phyloP scores from a whole-genome alignment of 257 asterid genomes.

The Haberlea rhodopensis region DNA sequence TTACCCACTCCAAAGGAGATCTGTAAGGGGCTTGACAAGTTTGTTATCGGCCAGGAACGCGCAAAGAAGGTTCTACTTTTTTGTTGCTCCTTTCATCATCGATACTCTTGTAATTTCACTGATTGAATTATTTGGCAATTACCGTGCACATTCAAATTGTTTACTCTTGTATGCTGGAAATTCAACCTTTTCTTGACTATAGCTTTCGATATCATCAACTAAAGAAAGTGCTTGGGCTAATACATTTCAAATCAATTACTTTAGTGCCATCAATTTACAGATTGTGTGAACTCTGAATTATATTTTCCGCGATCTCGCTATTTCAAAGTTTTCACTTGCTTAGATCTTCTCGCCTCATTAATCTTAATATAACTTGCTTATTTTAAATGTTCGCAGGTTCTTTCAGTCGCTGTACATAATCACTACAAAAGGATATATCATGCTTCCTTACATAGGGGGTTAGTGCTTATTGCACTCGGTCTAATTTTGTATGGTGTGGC shows the following conservation, averaged over 20 bases:
- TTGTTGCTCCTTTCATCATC: slow-evolving; percentile 10
- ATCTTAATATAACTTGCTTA: slow-evolving; percentile 11
- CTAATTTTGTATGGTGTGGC: background rate
- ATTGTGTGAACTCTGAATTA: background rate
- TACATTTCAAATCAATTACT: background rate
- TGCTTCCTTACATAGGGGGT: slow-evolving; percentile 71
- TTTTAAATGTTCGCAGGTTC: slow-evolving; percentile 58
- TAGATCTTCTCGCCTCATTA: slow-evolving; percentile 8
- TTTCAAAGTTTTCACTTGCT: no score
- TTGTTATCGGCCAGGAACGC: slow-evolving; percentile 88
- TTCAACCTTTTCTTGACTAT: background rate
- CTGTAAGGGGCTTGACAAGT: slow-evolving; percentile 83
- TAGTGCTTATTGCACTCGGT: slow-evolving; percentile 33
- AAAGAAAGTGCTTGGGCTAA: slow-evolving; percentile 16
- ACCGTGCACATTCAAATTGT: slow-evolving; percentile 6
- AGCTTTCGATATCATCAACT: background rate
- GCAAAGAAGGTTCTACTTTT: slow-evolving; percentile 79
- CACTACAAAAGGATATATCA: slow-evolving; percentile 86
- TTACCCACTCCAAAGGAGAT: slow-evolving; percentile 95
- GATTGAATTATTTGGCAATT: slow-evolving; percentile 1
- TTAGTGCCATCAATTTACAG: slow-evolving; percentile 12
- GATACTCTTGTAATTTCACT: background rate
- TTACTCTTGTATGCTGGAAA: background rate
- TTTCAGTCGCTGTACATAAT: slow-evolving; percentile 87
- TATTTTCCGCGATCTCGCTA: background rate